Evolutionary conservation across 1,284 basidiomycete species (phyloP), one percentile per base, ranked within the genome.

Genomic region (Leccinum griseonigrum): DNA sequence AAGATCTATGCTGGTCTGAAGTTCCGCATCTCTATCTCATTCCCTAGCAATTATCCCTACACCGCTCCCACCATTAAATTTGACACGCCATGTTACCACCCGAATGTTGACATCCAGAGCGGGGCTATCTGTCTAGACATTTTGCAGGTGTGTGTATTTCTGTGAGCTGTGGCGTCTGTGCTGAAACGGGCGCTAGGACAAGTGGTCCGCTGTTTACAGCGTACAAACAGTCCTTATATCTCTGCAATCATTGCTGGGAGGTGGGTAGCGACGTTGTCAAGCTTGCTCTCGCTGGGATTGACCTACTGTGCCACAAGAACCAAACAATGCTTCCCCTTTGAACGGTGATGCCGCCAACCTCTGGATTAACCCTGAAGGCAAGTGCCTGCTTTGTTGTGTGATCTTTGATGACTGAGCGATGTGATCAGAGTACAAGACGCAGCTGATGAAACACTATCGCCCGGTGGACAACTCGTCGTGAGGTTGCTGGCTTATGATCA

Each of bases 171-270:
- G 11, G 43, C n/a, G 5, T 5, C 50, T 64, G 53, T 61, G 1
- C 61, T 74, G 5, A 75, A 57, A 34, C 10, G 10, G 52, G 51
- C 22, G 56, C 2, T 66, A 95, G 89, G 92, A 94, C 75, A 91
- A 94, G 72, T 95, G 92, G 92, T 92, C 91, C 11, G 92, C 93
- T 9, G 88, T 94, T 2, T 93, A 95, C 73, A 92, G 90, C 61
- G 93, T 94, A 32, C 91, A 94, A 66, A 94, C 92, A 0, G 91
- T 95, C 52, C 81, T 95, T 13, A 77, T 95, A n/a, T 94, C 92
- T 8, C 74, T 95, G 60, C 92, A 95, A 69, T 92, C 90, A 9
- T 78, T 95, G 31, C 81, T 95, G 54, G 92, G 92, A 68, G 91
- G 92, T 92, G 69, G 51, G 83, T 76, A 6, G 0, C 26, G 8